Conservation (phyloP, 345 rosid species). For the Salix dunnii region DNA sequence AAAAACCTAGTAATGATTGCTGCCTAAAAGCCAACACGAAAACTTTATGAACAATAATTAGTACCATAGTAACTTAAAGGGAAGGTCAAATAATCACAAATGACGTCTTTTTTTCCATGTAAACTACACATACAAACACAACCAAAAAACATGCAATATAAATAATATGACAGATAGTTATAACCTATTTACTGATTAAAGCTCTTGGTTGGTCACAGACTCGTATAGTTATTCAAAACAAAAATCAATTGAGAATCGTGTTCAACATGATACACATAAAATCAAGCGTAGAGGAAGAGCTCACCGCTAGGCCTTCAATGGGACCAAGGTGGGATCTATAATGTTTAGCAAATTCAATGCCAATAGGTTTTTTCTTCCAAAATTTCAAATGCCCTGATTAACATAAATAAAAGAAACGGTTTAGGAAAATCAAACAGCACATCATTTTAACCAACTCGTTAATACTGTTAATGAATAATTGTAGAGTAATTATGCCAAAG, state of each 20-base stretch:
- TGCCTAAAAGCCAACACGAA: no score
- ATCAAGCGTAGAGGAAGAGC: conserved; percentile 19
- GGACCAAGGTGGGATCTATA: conserved; percentile 94
- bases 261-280: background rate
- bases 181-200: background rate
- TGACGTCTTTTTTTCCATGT: background rate
- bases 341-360: conserved; percentile 97
- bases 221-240: background rate
- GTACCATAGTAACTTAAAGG: no score
- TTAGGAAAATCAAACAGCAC: no score
- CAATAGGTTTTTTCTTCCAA: conserved; percentile 88
- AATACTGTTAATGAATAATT: no score
- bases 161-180: background rate
- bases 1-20: no score
- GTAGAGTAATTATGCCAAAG: background rate
- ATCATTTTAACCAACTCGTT: no score
- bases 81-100: background rate
- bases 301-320: conserved; percentile 88
- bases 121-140: background rate
- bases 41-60: no score
- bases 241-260: background rate
- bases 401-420: background rate
- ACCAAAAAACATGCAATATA: background rate
- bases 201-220: background rate
- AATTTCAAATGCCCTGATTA: conserved; percentile 84